Conservation (phyloP, 2,329 filamentous ascomycete species). For the Hyphodiscus sp. region DNA sequence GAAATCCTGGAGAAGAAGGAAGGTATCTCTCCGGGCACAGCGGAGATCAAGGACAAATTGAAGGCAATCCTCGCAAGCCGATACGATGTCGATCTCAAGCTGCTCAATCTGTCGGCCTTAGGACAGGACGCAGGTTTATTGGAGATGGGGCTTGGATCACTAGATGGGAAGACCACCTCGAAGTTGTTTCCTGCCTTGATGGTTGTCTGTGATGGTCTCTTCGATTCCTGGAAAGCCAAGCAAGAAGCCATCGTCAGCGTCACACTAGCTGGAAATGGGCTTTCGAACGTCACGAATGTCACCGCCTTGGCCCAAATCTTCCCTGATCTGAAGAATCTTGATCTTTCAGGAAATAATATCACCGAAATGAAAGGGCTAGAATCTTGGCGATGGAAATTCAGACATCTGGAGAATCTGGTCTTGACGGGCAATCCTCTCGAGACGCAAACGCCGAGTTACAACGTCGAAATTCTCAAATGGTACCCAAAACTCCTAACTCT, state of each 20-base stretch:
- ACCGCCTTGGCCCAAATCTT: conserved; percentile 72
- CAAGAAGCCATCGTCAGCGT: conserved; percentile 75
- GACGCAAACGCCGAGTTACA: conserved; percentile 50
- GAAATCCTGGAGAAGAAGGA: conserved; percentile 29
- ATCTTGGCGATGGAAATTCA: conserved; percentile 75
- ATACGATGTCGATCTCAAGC: conserved; percentile 64
- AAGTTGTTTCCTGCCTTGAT: conserved; percentile 94
- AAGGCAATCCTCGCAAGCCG: conserved; percentile 65
- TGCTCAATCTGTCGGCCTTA: conserved; percentile 77
- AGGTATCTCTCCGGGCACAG: conserved; percentile 44
- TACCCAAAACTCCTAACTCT: conserved; percentile 75
- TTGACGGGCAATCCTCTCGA: conserved; percentile 72
- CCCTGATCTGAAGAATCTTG: conserved; percentile 80
- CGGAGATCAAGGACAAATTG: conserved; percentile 62
- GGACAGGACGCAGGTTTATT: conserved; percentile 65
- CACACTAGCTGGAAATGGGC: conserved; percentile 72
- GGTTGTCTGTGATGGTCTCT: conserved; percentile 73
- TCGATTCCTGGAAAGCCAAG: conserved; percentile 66
- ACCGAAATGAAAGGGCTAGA: conserved; percentile 59
- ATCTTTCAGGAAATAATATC: conserved; percentile 80
- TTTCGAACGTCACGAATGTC: conserved; percentile 66
- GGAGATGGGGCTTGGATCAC: conserved; percentile 58
- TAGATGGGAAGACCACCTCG: conserved; percentile 53
- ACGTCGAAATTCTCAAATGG: conserved; percentile 70
- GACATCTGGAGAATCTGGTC: conserved; percentile 72